Evolutionary conservation across 768 basidiomycete genomes (phyloP), one percentile per base, ranked within the genome.

Genomic region (Trametes maxima): DNA sequence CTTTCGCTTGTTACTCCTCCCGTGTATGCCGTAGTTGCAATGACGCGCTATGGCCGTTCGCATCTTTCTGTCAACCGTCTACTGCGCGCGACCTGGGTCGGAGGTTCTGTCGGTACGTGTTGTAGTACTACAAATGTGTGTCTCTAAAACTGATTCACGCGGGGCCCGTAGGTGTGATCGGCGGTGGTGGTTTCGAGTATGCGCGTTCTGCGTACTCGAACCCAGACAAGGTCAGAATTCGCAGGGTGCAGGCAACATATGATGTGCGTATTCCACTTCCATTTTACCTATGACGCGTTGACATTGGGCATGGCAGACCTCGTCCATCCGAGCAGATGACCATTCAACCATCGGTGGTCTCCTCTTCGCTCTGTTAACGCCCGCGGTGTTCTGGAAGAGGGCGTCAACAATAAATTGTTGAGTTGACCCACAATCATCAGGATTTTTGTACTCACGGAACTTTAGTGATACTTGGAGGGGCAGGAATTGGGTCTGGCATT

Each of bases 311-410:
- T 55, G 1, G 11, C 53, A 92, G 89, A 82, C 79, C 14, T 75
- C 77, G 43, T 79, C 82, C 21, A 73, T 90, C 54, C 78, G 90
- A 64, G 79, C 81, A 48, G 85, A 91, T 56, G 92, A 93, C 70
- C 86, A 90, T 69, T 81, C 89, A 21, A 90, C 84, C 1, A 89
- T 93, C 47, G 92, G 92, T 24, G 80, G 80, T 19, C 68, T 92
- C 48, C 73, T 94, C 21, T 82, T 79, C 58, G 83, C 82, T 16
- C 81, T 88, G 14, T 70, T 92, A 2, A 82, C 80, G 4, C 87
- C 92, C 3, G 87, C 89, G 2, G 54, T 92, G 28, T 78, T 92
- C 51, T 93, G 89, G 89, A 91, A 82, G 50, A 80, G 82, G 54
- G 89, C 88, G 35, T 78, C 74, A 36, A 70, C 79, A 16, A 73